Conservation (phyloP, 2,329 filamentous ascomycete species). For the Xylariomycetidae sp. region DNA sequence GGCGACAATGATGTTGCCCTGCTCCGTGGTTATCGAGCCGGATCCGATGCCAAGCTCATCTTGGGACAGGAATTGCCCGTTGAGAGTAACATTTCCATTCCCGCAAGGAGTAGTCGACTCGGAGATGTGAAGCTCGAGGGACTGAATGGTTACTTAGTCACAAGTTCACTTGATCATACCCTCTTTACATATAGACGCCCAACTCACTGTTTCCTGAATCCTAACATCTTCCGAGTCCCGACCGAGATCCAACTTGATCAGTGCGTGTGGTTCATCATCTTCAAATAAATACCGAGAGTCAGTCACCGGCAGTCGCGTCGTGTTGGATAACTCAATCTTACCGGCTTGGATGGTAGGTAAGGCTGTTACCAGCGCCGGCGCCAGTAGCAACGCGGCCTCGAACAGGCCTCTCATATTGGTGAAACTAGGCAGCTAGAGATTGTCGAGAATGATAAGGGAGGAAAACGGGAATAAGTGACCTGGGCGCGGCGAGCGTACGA, state of each 20-base stretch:
- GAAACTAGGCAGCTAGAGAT: conserved; percentile 16
- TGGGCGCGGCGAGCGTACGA: conserved; percentile 11
- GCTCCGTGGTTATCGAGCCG: conserved; percentile 35
- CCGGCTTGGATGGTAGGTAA: conserved; percentile 14
- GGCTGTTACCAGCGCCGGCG: conserved; percentile 30
- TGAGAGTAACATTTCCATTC: conserved; percentile 41
- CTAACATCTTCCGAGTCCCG: conserved; percentile 10
- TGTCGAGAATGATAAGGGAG: not conserved
- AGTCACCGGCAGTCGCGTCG: too few species aligned
- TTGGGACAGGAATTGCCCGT: conserved; percentile 38
- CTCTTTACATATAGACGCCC: too few species aligned
- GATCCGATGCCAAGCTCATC: conserved; percentile 35
- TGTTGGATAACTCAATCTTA: conserved; percentile 13
- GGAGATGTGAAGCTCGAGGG: conserved; percentile 40
- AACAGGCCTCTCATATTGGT: conserved; percentile 30
- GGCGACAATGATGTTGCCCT: conserved; percentile 35
- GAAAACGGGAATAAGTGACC: conserved; percentile 6
- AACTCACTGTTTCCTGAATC: conserved; percentile 20
- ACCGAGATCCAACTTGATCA: conserved; percentile 21
- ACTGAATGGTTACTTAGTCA: too few species aligned
- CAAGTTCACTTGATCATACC: too few species aligned
- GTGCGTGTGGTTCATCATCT: conserved; percentile 16
- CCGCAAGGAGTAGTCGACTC: conserved; percentile 43
- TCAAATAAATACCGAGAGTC: conserved; percentile 7
- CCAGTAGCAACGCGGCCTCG: conserved; percentile 30